A percentile compares a stretch with the other conserved stretches of the same genome.
Conservation (phyloP, 768 basidiomycete genomes). For the Roridomyces roridus region DNA sequence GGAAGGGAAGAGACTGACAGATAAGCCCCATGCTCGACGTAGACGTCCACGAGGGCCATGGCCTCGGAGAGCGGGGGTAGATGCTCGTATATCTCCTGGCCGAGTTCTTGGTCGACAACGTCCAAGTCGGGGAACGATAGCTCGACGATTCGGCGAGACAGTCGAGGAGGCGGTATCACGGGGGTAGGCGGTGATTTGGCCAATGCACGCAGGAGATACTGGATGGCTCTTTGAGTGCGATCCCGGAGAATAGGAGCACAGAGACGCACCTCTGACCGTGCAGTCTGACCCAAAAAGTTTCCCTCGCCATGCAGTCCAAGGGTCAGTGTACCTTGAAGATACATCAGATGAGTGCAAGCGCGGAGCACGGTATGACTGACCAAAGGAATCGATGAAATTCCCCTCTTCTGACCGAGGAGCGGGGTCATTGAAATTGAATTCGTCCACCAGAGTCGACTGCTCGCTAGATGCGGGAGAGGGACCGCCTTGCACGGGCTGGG, state of each 20-base stretch:
- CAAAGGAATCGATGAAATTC: slow-evolving; percentile 49
- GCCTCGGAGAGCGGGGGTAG: slow-evolving; percentile 68
- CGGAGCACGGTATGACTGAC: slow-evolving; percentile 18
- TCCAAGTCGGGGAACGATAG: slow-evolving; percentile 41
- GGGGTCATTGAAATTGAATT: slow-evolving; percentile 4
- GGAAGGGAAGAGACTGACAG: slow-evolving; percentile 46
- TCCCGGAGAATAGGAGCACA: neutral
- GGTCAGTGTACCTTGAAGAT: slow-evolving; percentile 56
- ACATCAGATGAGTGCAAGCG: neutral
- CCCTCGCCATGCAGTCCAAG: slow-evolving; percentile 61
- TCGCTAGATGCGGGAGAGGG: slow-evolving; percentile 1
- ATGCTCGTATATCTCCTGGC: slow-evolving; percentile 48
- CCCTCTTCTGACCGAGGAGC: slow-evolving; percentile 35
- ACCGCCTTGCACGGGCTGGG: neutral
- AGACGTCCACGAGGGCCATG: slow-evolving; percentile 64
- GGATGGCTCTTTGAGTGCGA: slow-evolving; percentile 7
- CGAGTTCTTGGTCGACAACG: slow-evolving; percentile 41
- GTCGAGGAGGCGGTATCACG: slow-evolving; percentile 32
- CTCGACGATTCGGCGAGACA: slow-evolving; percentile 49
- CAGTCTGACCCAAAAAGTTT: slow-evolving; percentile 67
- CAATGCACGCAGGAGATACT: slow-evolving; percentile 64
- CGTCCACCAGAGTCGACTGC: slow-evolving; percentile 11
- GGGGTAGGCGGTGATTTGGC: slow-evolving; percentile 26
- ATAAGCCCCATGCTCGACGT: slow-evolving; percentile 65
- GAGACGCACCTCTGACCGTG: slow-evolving; percentile 66